Evolutionary conservation across 2,329 filamentous ascomycete species (phyloP), one percentile per base, ranked within the genome.

Genomic region (Aspergillus proliferans): DNA sequence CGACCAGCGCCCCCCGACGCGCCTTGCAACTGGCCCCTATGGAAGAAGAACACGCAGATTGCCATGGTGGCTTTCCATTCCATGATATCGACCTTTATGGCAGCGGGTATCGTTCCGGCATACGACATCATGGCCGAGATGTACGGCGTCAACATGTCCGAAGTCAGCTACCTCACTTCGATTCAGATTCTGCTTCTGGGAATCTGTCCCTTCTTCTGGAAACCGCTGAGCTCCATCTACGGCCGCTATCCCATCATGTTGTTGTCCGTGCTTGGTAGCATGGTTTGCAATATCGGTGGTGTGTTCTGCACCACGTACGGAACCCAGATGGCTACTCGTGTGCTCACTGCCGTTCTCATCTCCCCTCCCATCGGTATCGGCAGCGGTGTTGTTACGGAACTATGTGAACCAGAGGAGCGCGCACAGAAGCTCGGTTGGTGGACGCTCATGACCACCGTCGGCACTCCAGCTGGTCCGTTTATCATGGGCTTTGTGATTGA

Each of bases 11-110:
- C 26, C 14, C 47, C 51, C 9, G 47, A 53, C 1, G 54, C 62
- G 14, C 61, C 61, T 4, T 52, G 42, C 1, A 61, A 59, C 19
- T 63, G 58, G 59, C 54, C 59, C 0, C 28, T 28, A 34, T 57
- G 56, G 58, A 63, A 62, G 52, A 63, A 80, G 68, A 62, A 73
- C 14, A 49, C 67, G 45, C 79, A 81, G 51, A 67, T 82, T 2
- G 47, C 75, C 8, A 71, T 81, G 49, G 75, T 82, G 8, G 75
- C 77, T 2, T 78, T 79, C 53, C 77, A 80, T 50, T 74, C 76
- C 18, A 74, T 76, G 64, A 79, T 78, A 70, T 69, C 72, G 15
- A 76, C 75, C 2, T 79, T 80, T 55, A 76, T 70, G 10, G 76
- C 77, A 1, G 70, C 76, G 0, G 66, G 72, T 2, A 78, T 81